Conservation (phyloP, 257 asterid genomes). For the Avicennia marina region DNA sequence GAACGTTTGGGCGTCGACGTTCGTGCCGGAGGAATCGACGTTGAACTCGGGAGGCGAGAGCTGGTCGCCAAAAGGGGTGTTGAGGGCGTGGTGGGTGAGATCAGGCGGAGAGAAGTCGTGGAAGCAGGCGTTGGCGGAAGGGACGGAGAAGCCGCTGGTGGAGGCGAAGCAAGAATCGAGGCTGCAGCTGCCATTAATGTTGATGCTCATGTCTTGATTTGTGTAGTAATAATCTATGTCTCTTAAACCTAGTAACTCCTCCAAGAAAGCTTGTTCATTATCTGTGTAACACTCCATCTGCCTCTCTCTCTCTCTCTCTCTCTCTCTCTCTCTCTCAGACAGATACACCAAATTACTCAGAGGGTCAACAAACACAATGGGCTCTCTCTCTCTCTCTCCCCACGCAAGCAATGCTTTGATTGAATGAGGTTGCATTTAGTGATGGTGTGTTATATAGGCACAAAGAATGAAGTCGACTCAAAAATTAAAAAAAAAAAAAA, state of each 20-base stretch:
- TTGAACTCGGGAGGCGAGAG: constrained; percentile 32
- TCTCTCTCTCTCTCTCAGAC: neutral
- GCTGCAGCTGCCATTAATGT: constrained; percentile 1
- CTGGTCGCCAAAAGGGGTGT: constrained; percentile 33
- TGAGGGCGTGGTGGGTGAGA: neutral
- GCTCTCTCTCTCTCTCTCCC: neutral
- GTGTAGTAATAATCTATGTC: constrained; percentile 19
- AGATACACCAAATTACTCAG: neutral
- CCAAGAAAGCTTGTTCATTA: constrained; percentile 35
- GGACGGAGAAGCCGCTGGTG: too few relatives aligned
- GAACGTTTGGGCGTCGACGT: constrained; percentile 22
- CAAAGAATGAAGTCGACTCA: neutral
- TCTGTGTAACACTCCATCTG: constrained; percentile 46
- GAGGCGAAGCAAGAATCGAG: neutral
- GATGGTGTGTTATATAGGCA: constrained; percentile 8
- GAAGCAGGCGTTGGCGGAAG: neutral
- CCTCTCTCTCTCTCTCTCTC: constrained; percentile 18
- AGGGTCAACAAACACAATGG: neutral
- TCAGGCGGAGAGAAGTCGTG: constrained; percentile 9
- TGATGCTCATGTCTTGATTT: constrained; percentile 24
- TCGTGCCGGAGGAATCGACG: constrained; percentile 28
- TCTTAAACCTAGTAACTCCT: constrained; percentile 42
- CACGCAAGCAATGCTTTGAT: constrained; percentile 13
- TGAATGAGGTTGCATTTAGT: neutral
- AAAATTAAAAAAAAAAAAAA: neutral